These are phyloP conservation scores for Geotrichum fermentans DNA, from an alignment of 1,139 yeast species.

Conservation along the genomic window DNA sequence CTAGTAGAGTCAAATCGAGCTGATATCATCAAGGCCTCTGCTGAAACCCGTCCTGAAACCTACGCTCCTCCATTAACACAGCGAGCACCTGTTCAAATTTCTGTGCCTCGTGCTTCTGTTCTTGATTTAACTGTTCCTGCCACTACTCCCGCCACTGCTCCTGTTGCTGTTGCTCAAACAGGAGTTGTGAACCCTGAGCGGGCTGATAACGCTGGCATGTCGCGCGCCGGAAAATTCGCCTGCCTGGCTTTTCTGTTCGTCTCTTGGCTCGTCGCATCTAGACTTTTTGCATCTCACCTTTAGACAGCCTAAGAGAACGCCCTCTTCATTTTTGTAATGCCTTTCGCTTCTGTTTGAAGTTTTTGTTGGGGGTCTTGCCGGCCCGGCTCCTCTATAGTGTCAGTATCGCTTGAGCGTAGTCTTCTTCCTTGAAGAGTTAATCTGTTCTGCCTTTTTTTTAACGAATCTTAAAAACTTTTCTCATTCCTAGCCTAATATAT, in stretches of 20 bases:
- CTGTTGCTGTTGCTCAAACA: background rate
- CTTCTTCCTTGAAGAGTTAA: no score
- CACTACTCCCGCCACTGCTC: no score
- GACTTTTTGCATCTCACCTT: conserved; percentile 9
- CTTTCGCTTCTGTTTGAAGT: background rate
- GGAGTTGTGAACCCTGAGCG: background rate
- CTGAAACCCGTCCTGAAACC: background rate
- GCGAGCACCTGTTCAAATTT: background rate
- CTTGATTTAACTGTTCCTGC: no score
- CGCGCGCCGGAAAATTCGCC: conserved; percentile 10
- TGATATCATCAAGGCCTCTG: background rate
- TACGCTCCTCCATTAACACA: background rate
- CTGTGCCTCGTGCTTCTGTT: no score
- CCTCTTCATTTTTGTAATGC: background rate
- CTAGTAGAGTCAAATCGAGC: conserved; percentile 4
- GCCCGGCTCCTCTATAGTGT: no score
- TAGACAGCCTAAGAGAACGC: background rate
- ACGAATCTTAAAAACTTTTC: no score
- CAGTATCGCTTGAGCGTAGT: no score
- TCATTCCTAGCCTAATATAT: no score
- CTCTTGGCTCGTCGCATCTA: conserved; percentile 17
- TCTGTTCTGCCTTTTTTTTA: no score
- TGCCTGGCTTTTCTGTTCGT: conserved; percentile 13
- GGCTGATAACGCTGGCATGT: conserved; percentile 7
- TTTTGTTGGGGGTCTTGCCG: no score